Evolutionary conservation across 140 eudicot genomes (phyloP), one percentile per base, ranked within the genome.

Genomic region (Flaveria floridana): DNA sequence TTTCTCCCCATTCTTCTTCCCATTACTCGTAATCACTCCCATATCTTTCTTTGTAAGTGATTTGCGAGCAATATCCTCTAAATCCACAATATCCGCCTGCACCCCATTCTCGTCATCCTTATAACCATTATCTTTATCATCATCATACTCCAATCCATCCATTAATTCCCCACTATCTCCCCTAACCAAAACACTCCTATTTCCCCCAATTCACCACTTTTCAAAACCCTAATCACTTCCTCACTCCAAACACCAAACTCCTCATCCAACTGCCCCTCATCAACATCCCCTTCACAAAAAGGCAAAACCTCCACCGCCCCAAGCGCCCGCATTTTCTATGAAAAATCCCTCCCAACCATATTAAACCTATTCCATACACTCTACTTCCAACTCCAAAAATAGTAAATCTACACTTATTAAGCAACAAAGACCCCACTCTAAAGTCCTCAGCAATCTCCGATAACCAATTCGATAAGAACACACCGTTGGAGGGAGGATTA

Each of bases 61-160:
- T 80, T 85, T 90, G 7, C 99, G 94, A 0, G 97, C 99, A 73
- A 94, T 85, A 76, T 94, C 99, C 84, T 94, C 99, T n/a, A 94
- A 88, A 88, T 94, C 99, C 34, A 90, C 90, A 39, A 94, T 76
- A 9, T 65, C 93, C 6, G 82, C n/a, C 19, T 77, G 95, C 30
- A 8, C 74, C 14, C 51, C 86, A 74, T 85, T 56, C 16, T 74
- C 87, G 20, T 73, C 82, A 30, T 34, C 86, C 4, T 84, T 94
- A 15, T 85, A 82, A 12, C 79, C 87, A 13, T 81, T 65, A 18
- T 83, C 79, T 7, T 83, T 76, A 5, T 78, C 78, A 1, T 80
- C 89, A 0, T 79, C 85, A 14, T 89, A 85, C 48, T 85, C 87
- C 4, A 76, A 81, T 48, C 76, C 88, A 44, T 70, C 77, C 14